These are phyloP conservation scores for Paramyrothecium sp. DNA, from an alignment of 2,329 filamentous ascomycete species.

Conservation along the genomic window DNA sequence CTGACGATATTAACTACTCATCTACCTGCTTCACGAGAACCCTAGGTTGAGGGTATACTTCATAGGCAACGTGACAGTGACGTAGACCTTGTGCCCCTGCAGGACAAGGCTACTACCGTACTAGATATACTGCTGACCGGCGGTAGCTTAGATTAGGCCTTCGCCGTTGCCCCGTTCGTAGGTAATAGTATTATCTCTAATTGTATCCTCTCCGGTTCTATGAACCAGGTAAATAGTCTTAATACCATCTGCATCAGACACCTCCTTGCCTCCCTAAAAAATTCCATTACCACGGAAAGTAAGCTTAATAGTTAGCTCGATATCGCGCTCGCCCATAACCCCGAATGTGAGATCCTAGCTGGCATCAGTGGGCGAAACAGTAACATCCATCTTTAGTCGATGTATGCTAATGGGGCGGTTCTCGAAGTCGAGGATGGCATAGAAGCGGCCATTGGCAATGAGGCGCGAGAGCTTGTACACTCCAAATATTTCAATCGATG, in stretches of 20 bases:
- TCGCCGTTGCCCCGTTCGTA: conserved; percentile 13
- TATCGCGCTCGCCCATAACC: conserved; percentile 13
- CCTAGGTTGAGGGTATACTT: conserved; percentile 12
- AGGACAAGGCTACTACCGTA: conserved; percentile 7
- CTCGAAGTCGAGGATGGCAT: conserved; percentile 13
- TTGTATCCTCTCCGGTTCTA: conserved; percentile 9
- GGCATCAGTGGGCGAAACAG: conserved; percentile 6
- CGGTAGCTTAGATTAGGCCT: conserved; percentile 6
- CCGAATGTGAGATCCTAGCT: conserved; percentile 14
- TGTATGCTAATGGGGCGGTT: conserved; percentile 14
- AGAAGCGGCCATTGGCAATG: conserved; percentile 13
- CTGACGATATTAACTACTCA: no score
- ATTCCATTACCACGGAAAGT: conserved; percentile 10
- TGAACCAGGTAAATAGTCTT: conserved; percentile 10
- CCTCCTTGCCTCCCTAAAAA: conserved; percentile 7
- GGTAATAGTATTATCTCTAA: conserved; percentile 10
- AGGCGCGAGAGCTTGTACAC: conserved; percentile 9
- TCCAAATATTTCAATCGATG: no score
- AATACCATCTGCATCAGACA: conserved; percentile 4
- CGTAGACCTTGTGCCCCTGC: conserved; percentile 11
- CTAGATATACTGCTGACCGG: conserved; percentile 16
- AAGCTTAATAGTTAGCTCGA: conserved; percentile 15
- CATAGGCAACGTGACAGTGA: conserved; percentile 12
- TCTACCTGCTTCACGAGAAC: conserved; percentile 7
- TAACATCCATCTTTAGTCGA: conserved; percentile 12